These are phyloP conservation scores for Colletotrichum echinochloae DNA, from an alignment of 2,329 filamentous ascomycete genomes.

Conservation along the genomic window DNA sequence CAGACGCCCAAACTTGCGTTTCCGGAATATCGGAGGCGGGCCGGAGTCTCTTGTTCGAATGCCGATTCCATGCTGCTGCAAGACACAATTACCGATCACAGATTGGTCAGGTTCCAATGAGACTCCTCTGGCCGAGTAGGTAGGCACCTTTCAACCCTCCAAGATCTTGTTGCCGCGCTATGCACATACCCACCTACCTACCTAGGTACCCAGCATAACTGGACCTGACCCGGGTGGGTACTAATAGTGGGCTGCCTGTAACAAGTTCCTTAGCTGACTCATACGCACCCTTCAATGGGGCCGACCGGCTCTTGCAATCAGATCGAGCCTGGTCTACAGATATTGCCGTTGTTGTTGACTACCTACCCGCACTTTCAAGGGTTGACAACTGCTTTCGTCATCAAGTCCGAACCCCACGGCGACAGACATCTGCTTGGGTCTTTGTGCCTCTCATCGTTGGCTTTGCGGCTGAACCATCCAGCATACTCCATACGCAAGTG, in stretches of 20 bases:
- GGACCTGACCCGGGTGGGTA: too few relatives aligned
- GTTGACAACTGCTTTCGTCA: background rate
- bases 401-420: conserved; percentile 4
- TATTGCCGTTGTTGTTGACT: background rate
- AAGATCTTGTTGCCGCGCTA: conserved; percentile 4
- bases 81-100: background rate
- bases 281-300: conserved; percentile 16
- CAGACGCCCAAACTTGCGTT: conserved; percentile 37
- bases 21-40: conserved; percentile 39
- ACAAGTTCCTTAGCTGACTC: conserved; percentile 29
- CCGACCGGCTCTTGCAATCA: conserved; percentile 1
- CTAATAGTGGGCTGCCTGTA: conserved; percentile 17
- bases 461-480: background rate
- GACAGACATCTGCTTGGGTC: background rate
- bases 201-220: too few relatives aligned
- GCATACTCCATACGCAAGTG: conserved; percentile 12
- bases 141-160: background rate
- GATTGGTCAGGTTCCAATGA: background rate
- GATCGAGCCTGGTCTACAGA: background rate
- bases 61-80: conserved; percentile 18
- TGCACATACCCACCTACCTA: background rate
- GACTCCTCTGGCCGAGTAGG: background rate
- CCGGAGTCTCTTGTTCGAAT: conserved; percentile 30
- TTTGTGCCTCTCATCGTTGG: conserved; percentile 19
- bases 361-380: background rate